Evolutionary conservation across 768 basidiomycete species (phyloP), one percentile per base, ranked within the genome.

Genomic region (Auricularia auricula-judae): DNA sequence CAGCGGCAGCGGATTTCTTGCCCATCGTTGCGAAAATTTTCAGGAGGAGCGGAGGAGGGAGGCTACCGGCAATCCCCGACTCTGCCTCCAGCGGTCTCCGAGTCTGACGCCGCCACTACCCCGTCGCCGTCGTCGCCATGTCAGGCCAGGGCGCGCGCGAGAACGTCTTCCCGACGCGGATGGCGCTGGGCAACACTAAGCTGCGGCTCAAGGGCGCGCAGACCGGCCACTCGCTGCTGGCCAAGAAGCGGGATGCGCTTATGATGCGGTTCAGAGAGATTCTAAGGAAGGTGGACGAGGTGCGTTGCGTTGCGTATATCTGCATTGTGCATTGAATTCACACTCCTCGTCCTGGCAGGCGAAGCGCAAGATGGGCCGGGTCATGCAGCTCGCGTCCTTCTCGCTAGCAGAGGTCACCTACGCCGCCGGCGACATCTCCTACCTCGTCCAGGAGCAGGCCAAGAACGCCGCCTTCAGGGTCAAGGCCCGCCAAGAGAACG

Each of bases 341-440:
- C 16, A 14, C 47, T 47, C 14, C 10, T 23, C 18, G 23, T 56
- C 16, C 54, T 56, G 18, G 34, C 65, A 98, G 95, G 96, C 97
- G 10, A 99, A 99, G 76, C 85, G 94, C 65, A 95, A 98, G 79
- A 99, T 98, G 97, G 97, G 97, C 36, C 83, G 91, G 65, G 95
- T 98, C 33, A 97, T 99, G 87, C 97, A 99, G 75, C 82, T 98
- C 62, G 97, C 97, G 33, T 98, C 97, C 51, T 97, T 99, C 81
- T 97, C 95, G 53, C 88, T 98, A 79, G 97, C 97, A 0, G 96
- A 98, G 76, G 97, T 99, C 68, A 96, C 95, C 21, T 99, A 98
- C 77, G 86, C 95, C 39, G 96, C 97, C 8, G 92, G 92, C 68
- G 97, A 98, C 73, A 98, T 99, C 72, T 86, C 92, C 58, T 99